These are phyloP conservation scores for Debaryomyces fabryi DNA, from an alignment of 1,139 yeast genomes.

Conservation along the genomic window DNA sequence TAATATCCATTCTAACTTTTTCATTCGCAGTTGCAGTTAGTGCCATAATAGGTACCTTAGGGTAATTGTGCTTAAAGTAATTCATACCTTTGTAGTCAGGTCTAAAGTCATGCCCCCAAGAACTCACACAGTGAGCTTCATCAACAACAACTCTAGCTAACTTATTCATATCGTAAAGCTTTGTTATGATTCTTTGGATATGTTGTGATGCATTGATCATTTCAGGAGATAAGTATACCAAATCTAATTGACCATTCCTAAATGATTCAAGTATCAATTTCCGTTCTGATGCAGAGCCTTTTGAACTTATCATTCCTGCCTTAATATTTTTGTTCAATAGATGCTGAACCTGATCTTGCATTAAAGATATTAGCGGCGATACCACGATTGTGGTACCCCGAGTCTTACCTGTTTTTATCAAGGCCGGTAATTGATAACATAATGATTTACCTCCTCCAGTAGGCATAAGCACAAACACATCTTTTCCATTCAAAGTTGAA, in stretches of 20 bases:
- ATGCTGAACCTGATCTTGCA: conserved; percentile 97
- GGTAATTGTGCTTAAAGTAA: conserved; percentile 70
- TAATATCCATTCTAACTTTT: conserved; percentile 83
- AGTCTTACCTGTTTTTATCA: conserved; percentile 72
- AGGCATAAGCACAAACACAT: conserved; percentile 96
- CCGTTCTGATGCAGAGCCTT: conserved; percentile 65
- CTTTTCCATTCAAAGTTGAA: conserved; percentile 77
- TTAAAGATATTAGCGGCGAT: conserved; percentile 91
- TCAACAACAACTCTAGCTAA: conserved; percentile 91
- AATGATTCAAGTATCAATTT: conserved; percentile 64
- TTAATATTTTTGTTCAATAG: conserved; percentile 63
- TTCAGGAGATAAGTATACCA: conserved; percentile 93
- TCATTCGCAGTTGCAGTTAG: conserved; percentile 97
- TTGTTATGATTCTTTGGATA: conserved; percentile 65
- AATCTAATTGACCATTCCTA: conserved; percentile 65
- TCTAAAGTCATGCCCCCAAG: conserved; percentile 99
- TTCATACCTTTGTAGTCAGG: conserved; percentile 90
- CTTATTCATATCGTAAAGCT: conserved; percentile 53
- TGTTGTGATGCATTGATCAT: conserved; percentile 81
- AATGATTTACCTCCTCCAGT: conserved; percentile 98
- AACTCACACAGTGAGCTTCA: conserved; percentile 98
- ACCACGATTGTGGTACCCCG: conserved; percentile 88
- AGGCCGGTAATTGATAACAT: conserved; percentile 94
- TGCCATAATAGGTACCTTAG: conserved; percentile 90
- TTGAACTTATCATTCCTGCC: conserved; percentile 90